Conservation (phyloP, 139 green algal species). For the Coelastrella sp. region DNA sequence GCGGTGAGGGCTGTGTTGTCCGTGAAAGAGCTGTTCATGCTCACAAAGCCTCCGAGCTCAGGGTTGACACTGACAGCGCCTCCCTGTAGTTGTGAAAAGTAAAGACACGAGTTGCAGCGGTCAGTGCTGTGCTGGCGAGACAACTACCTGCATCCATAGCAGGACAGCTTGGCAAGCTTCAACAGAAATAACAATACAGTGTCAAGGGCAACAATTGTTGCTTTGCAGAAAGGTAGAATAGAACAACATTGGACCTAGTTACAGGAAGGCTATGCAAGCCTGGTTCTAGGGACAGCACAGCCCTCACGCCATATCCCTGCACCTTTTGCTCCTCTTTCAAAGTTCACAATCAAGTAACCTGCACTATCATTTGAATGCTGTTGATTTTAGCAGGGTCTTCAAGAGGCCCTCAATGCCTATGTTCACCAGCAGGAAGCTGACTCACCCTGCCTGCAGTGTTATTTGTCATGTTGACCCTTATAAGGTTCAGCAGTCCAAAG, state of each 20-base stretch:
- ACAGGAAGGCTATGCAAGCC: too few species aligned
- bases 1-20: conserved; percentile 11
- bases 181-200: background rate
- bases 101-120: background rate
- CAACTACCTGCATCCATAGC: background rate
- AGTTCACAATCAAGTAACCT: too few species aligned
- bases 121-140: too few species aligned
- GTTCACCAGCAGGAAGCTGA: background rate
- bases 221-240: too few species aligned
- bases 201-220: background rate
- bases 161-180: background rate
- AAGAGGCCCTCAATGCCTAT: background rate
- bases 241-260: too few species aligned
- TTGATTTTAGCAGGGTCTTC: too few species aligned
- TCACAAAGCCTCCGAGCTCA: background rate
- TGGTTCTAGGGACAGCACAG: too few species aligned
- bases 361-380: too few species aligned
- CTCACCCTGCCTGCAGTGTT: conserved; percentile 31
- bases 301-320: too few species aligned
- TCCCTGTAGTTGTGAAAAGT: background rate
- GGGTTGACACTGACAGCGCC: conserved; percentile 21
- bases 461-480: background rate
- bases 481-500: background rate
- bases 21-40: conserved; percentile 4
- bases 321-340: too few species aligned